A percentile compares a stretch with the other conserved stretches of the same genome.
phyloP scores from a whole-genome alignment of 2,329 filamentous ascomycete genomes.

The Monilinia fructicola region DNA sequence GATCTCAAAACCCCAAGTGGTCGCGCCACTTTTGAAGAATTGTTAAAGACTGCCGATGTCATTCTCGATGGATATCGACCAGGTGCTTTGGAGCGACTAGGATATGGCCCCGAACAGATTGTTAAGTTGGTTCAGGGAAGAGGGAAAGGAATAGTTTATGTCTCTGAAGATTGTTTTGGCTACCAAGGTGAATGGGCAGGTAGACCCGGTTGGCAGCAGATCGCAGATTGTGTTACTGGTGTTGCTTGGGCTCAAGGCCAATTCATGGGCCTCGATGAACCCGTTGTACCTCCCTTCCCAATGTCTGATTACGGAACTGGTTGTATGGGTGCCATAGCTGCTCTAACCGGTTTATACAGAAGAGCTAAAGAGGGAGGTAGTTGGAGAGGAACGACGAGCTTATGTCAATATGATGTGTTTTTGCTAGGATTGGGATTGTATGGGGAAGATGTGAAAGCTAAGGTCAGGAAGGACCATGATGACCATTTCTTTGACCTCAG shows the following conservation, averaged over 20 bases:
- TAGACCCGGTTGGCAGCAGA: constrained; percentile 70
- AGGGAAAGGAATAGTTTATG: constrained; percentile 64
- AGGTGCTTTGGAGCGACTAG: constrained; percentile 61
- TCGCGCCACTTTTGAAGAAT: constrained; percentile 54
- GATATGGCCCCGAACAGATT: constrained; percentile 59
- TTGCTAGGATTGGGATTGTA: constrained; percentile 62
- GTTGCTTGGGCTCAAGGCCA: constrained; percentile 50
- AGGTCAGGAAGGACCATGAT: constrained; percentile 33
- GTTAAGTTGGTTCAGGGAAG: constrained; percentile 53
- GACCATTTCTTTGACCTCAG: constrained; percentile 35
- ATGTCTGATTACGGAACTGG: constrained; percentile 69
- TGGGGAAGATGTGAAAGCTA: constrained; percentile 50
- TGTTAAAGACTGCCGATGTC: constrained; percentile 63
- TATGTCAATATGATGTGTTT: constrained; percentile 68
- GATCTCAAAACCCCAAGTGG: constrained; percentile 59
- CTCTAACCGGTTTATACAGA: constrained; percentile 61
- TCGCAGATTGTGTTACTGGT: constrained; percentile 53
- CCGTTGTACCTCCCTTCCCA: constrained; percentile 64
- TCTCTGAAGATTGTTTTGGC: constrained; percentile 72
- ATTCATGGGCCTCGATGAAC: constrained; percentile 61
- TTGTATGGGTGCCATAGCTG: constrained; percentile 68
- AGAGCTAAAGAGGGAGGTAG: constrained; percentile 63
- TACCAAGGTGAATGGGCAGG: constrained; percentile 61
- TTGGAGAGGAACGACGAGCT: constrained; percentile 62
- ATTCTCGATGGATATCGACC: constrained; percentile 70